phyloP scores from a whole-genome alignment of 2,329 filamentous ascomycete genomes.

The Cladosporium cucumerinum region DNA sequence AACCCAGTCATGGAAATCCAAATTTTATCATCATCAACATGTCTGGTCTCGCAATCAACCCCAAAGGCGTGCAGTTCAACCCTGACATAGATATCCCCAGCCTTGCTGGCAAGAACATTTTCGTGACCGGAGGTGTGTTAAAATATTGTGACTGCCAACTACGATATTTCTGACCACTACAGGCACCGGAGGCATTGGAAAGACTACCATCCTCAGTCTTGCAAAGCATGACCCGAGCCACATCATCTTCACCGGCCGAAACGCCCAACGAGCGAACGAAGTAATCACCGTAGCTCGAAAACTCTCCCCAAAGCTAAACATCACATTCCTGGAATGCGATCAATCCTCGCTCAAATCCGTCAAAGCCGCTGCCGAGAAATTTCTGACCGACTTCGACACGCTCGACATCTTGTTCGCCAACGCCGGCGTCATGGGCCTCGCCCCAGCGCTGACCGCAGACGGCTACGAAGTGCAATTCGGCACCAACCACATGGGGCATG shows the following conservation, averaged over 20 bases:
- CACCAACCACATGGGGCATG: constrained; percentile 51
- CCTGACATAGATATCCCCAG: not conserved
- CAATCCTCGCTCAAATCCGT: constrained; percentile 51
- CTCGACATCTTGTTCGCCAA: constrained; percentile 17
- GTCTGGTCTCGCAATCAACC: not conserved
- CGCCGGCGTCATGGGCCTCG: constrained; percentile 40
- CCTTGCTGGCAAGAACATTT: not conserved
- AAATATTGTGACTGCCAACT: not conserved
- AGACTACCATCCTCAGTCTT: constrained; percentile 43
- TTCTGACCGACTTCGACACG: not conserved
- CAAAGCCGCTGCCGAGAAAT: constrained; percentile 38
- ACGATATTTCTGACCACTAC: not conserved
- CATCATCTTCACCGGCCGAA: constrained; percentile 49
- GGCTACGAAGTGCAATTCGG: constrained; percentile 53
- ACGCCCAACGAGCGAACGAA: constrained; percentile 38
- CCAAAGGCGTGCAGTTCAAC: not conserved
- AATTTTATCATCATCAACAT: not conserved
- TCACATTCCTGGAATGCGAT: constrained; percentile 48
- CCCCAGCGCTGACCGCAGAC: constrained; percentile 41
- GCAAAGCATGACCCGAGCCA: constrained; percentile 42
- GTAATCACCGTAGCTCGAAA: constrained; percentile 40
- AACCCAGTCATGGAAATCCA: not conserved
- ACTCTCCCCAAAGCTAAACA: constrained; percentile 33
- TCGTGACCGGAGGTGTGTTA: not conserved
- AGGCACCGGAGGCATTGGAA: constrained; percentile 47